Evolutionary conservation across 805 yeast species (phyloP).

Genomic region (Schwanniomyces sp.): DNA sequence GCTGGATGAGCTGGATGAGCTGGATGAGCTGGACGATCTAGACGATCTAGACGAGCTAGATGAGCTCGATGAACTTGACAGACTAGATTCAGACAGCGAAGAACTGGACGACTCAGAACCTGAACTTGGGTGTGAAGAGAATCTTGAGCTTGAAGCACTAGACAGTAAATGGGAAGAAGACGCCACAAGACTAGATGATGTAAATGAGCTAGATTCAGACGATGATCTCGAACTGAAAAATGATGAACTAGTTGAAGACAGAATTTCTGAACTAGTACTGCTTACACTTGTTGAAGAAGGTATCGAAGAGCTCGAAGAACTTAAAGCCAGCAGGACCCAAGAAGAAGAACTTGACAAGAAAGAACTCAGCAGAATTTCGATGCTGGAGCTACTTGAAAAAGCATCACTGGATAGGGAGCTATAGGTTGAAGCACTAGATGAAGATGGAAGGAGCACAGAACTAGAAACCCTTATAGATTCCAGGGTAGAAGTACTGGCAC

Average conservation of each 20-base stretch:
- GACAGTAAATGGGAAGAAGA: conserved; percentile 2
- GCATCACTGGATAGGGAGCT: not conserved
- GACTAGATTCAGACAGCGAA: conserved; percentile 1
- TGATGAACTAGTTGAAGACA: conserved; percentile 3
- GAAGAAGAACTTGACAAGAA: not conserved
- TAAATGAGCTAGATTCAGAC: conserved; percentile 4
- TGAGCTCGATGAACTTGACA: conserved; percentile 3
- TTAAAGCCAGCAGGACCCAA: not conserved
- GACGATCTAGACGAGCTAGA: not conserved
- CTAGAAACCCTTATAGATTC: not conserved
- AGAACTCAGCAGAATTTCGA: not conserved
- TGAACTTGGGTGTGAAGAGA: conserved; percentile 3
- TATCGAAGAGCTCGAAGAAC: not conserved
- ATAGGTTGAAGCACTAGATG: not conserved
- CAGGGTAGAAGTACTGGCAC: not conserved
- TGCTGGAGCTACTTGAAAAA: not conserved
- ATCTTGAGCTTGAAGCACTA: conserved; percentile 1
- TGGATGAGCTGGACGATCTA: not conserved
- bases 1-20: not conserved
- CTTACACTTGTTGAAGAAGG: not conserved
- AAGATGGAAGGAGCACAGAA: not conserved
- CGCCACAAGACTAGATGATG: conserved; percentile 5
- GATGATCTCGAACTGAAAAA: conserved; percentile 4
- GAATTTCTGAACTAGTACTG: not conserved
- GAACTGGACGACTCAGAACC: conserved; percentile 1